phyloP scores from a whole-genome alignment of 768 basidiomycete genomes.

The Polyporus arcularius region DNA sequence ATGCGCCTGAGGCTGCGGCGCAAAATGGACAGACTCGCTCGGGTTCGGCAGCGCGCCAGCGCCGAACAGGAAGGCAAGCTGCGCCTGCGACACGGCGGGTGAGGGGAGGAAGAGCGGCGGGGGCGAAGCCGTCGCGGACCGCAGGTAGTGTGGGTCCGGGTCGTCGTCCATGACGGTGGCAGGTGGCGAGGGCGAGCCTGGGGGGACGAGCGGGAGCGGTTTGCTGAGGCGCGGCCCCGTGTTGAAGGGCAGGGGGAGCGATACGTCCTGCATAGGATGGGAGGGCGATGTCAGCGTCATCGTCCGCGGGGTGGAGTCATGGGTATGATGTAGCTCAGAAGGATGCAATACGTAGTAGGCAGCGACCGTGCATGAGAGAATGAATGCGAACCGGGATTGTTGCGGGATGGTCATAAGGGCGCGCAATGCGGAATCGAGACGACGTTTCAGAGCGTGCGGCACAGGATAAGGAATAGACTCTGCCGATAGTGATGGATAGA shows the following conservation, averaged over 20 bases:
- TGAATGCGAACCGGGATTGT: too few relatives aligned
- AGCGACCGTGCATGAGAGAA: background rate
- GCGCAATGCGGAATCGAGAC: background rate
- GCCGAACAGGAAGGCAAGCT: conserved; percentile 15
- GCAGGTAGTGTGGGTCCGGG: background rate
- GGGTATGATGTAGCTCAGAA: too few relatives aligned
- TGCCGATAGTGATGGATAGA: too few relatives aligned
- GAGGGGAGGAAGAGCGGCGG: conserved; percentile 9
- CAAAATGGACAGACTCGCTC: conserved; percentile 10
- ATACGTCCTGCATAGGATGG: too few relatives aligned
- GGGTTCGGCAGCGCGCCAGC: background rate
- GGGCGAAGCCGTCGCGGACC: background rate
- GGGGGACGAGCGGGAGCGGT: too few relatives aligned
- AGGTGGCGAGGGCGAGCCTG: background rate
- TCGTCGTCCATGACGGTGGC: background rate
- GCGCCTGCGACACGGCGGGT: conserved; percentile 12
- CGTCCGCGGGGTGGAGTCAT: background rate
- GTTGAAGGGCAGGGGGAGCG: background rate
- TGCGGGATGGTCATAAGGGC: background rate
- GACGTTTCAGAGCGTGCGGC: background rate
- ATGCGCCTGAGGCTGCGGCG: background rate
- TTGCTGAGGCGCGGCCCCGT: too few relatives aligned
- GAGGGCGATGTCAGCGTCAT: background rate
- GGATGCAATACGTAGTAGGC: background rate
- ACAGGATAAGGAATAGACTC: too few relatives aligned